A percentile compares a stretch with the other conserved stretches of the same genome.
Conservation (phyloP, 345 rosid genomes). For the Lumnitzera racemosa region DNA sequence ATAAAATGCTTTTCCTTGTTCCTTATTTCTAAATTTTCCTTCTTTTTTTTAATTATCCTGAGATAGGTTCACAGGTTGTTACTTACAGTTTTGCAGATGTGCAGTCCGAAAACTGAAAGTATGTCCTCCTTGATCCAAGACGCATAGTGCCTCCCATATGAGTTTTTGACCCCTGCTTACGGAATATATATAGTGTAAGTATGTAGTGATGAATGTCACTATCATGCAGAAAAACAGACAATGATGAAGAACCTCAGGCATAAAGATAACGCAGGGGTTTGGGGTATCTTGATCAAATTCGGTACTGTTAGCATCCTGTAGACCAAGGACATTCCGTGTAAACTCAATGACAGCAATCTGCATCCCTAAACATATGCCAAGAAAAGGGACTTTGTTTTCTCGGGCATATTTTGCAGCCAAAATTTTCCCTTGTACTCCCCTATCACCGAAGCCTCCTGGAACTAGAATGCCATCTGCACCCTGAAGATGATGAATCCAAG, state of each 20-base stretch:
- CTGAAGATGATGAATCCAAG: conserved; percentile 28
- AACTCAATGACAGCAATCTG: conserved; percentile 90
- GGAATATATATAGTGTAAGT: conserved; percentile 7
- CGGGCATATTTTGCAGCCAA: conserved; percentile 86
- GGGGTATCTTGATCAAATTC: conserved; percentile 72
- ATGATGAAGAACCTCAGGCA: conserved; percentile 72
- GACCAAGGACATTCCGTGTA: conserved; percentile 70
- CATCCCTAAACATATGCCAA: conserved; percentile 98
- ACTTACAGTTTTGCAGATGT: conserved; percentile 78
- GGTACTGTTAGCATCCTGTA: conserved; percentile 80
- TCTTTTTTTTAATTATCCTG: not conserved
- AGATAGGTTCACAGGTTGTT: not conserved
- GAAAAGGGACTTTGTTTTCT: conserved; percentile 74
- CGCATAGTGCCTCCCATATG: conserved; percentile 99
- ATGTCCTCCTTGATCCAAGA: conserved; percentile 77
- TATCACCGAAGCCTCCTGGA: conserved; percentile 96
- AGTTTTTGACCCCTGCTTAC: conserved; percentile 75
- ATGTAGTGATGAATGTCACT: not conserved
- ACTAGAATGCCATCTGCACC: conserved; percentile 91
- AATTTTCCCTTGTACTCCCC: conserved; percentile 96
- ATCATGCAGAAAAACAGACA: conserved; percentile 1
- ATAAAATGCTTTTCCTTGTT: not conserved
- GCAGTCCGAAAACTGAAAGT: conserved; percentile 53
- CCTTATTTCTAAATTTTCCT: not conserved
- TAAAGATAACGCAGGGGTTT: conserved; percentile 82